Evolutionary conservation across 1,284 basidiomycete genomes (phyloP), one percentile per base, ranked within the genome.

Genomic region (Rhodotorula sp.): DNA sequence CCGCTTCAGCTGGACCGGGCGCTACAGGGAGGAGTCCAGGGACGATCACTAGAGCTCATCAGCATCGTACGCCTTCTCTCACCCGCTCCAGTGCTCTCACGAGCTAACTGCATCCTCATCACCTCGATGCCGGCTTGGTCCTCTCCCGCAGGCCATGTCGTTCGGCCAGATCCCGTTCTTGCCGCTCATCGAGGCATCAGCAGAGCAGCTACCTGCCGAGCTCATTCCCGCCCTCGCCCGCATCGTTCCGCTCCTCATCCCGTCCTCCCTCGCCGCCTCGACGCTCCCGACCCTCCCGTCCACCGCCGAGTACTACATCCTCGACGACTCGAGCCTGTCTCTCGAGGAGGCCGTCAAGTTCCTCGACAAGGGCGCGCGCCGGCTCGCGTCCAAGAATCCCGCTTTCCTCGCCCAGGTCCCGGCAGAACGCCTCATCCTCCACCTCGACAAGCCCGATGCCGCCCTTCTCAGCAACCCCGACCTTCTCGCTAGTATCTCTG

Each of bases 281-380:
- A 60, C 57, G 58, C 54, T 73, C 44, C 39, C 67, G 54, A 56
- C 72, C 72, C 62, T 80, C 77, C 61, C 81, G 74, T 27, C 69
- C 71, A 59, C 78, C 17, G 81, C 80, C 19, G 78, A 79, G 19
- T 84, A 85, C 79, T 87, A 85, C 76, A 81, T 93, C 61, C 85
- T 91, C 64, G 83, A 89, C 66, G 87, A 89, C 69, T 82, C 86
- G 65, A 79, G 84, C 13, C 67, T 76, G 8, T 59, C 74, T 0
- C 69, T 85, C 22, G 87, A 89, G 71, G 84, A 89, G 58, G 84
- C 91, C 71, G 84, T 89, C 69, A 82, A 86, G 34, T 85, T 86
- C 83, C 86, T 96, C 48, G 91, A 96, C 81, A 82, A 84, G 37
- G 92, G 94, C 37, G 87, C 88, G 3, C 86, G 89, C 77, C 93